Conservation (phyloP, 208 protist species). For the Plasmodiophora brassicae region DNA sequence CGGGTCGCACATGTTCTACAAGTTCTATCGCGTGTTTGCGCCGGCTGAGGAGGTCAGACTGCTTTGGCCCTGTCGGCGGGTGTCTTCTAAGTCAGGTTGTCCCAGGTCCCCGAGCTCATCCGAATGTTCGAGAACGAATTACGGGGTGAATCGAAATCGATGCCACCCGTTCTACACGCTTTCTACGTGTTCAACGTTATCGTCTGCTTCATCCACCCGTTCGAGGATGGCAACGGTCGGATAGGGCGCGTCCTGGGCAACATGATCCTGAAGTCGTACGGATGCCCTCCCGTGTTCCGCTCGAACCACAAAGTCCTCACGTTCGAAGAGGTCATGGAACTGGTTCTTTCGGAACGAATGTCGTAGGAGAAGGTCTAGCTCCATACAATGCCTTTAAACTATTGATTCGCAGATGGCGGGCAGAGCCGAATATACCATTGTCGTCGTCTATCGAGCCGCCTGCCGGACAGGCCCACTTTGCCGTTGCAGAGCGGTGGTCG, state of each 20-base stretch:
- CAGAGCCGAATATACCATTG: too few species aligned
- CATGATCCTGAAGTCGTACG: constrained; percentile 28
- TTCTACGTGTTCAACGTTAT: constrained; percentile 25
- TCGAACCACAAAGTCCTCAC: constrained; percentile 22
- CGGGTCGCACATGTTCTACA: constrained; percentile 21
- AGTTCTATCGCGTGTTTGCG: constrained; percentile 23
- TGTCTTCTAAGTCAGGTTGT: background rate
- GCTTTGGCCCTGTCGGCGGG: background rate
- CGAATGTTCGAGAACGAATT: background rate
- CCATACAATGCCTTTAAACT: too few species aligned
- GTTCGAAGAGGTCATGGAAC: constrained; percentile 9
- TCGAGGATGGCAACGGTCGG: constrained; percentile 24
- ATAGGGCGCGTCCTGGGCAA: background rate
- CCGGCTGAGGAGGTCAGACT: background rate
- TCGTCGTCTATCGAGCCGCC: too few species aligned
- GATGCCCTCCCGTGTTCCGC: background rate
- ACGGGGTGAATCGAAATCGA: background rate
- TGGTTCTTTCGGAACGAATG: too few species aligned
- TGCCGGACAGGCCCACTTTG: too few species aligned
- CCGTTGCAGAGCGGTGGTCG: too few species aligned
- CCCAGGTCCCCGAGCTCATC: constrained; percentile 10
- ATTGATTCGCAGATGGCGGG: too few species aligned
- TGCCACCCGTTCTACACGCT: background rate
- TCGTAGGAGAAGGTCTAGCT: too few species aligned
- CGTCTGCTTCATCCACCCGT: constrained; percentile 19